A percentile compares a stretch with the other conserved stretches of the same genome.
Evolutionary conservation across 768 basidiomycete species (phyloP).

Genomic region (Leccinellum albellum): DNA sequence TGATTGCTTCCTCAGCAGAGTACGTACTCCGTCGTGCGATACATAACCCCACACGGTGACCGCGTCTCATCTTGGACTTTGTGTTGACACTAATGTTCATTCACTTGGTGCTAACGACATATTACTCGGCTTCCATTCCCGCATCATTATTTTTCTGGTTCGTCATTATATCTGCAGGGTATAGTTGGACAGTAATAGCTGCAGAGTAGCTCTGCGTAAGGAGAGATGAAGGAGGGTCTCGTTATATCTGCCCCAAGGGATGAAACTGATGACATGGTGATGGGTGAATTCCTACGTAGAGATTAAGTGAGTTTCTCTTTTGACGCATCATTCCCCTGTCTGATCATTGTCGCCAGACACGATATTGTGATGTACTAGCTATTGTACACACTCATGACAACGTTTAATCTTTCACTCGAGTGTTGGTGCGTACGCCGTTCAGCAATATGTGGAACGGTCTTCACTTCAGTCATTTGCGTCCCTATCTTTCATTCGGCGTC

Average conservation of each 20-base stretch:
- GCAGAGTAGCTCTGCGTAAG: conserved; percentile 91
- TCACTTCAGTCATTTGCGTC: not conserved
- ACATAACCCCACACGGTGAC: conserved; percentile 67
- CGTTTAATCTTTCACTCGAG: conserved; percentile 2
- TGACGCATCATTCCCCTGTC: not conserved
- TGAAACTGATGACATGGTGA: conserved; percentile 53
- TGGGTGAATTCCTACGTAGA: conserved; percentile 49
- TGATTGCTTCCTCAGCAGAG: conserved; percentile 80
- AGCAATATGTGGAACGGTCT: conserved; percentile 16
- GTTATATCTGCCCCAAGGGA: conserved; percentile 43
- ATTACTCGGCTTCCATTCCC: conserved; percentile 64
- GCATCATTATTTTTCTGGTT: conserved; percentile 93
- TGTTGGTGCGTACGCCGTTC: conserved; percentile 3
- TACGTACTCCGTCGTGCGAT: conserved; percentile 42
- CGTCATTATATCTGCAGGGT: conserved; percentile 64
- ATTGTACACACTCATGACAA: conserved; percentile 14
- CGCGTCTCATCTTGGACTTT: conserved; percentile 94
- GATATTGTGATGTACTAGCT: conserved; percentile 21
- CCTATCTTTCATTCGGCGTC: conserved; percentile 2
- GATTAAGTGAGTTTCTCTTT: conserved; percentile 47
- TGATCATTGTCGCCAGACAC: conserved; percentile 12
- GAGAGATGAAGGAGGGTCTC: conserved; percentile 88
- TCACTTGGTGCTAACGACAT: conserved; percentile 91
- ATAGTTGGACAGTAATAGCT: conserved; percentile 68
- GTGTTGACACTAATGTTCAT: conserved; percentile 85